Evolutionary conservation across 2,329 filamentous ascomycete species (phyloP).

Genomic region (Aspergillus udagawae): DNA sequence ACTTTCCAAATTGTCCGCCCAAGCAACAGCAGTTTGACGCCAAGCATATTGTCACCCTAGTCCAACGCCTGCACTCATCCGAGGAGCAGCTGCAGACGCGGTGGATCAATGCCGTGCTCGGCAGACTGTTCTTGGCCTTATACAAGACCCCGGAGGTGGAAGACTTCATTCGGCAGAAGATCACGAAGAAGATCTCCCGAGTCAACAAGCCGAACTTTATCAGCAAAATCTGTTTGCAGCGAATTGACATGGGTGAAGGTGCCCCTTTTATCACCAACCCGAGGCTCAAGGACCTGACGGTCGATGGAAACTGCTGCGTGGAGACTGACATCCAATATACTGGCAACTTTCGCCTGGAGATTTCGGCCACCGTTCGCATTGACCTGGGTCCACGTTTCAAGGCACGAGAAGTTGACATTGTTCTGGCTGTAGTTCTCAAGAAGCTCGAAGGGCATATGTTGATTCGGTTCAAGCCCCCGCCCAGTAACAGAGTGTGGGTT

Average conservation of each 20-base stretch:
- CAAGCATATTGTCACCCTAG: conserved; percentile 80
- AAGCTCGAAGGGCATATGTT: conserved; percentile 80
- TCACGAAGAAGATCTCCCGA: conserved; percentile 92
- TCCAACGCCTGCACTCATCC: conserved; percentile 85
- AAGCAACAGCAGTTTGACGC: conserved; percentile 73
- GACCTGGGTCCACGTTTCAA: conserved; percentile 88
- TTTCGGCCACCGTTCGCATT: conserved; percentile 88
- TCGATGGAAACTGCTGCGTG: conserved; percentile 83
- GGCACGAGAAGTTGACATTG: conserved; percentile 79
- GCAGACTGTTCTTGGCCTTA: conserved; percentile 79
- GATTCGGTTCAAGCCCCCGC: conserved; percentile 86
- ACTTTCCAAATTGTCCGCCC: conserved; percentile 57
- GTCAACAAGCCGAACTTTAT: conserved; percentile 91
- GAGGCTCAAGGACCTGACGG: conserved; percentile 79
- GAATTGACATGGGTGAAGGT: conserved; percentile 79
- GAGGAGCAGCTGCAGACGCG: conserved; percentile 86
- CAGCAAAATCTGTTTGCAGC: conserved; percentile 74
- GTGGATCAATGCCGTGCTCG: conserved; percentile 90
- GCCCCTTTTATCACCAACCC: conserved; percentile 88
- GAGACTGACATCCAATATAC: conserved; percentile 86
- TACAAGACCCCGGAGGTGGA: conserved; percentile 83
- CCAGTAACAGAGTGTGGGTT: conserved; percentile 94
- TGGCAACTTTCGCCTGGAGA: conserved; percentile 83
- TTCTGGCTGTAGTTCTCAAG: conserved; percentile 80
- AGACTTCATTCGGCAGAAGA: conserved; percentile 73